phyloP scores from a whole-genome alignment of 352 stramenopile genomes.

The Phytophthora sojae region DNA sequence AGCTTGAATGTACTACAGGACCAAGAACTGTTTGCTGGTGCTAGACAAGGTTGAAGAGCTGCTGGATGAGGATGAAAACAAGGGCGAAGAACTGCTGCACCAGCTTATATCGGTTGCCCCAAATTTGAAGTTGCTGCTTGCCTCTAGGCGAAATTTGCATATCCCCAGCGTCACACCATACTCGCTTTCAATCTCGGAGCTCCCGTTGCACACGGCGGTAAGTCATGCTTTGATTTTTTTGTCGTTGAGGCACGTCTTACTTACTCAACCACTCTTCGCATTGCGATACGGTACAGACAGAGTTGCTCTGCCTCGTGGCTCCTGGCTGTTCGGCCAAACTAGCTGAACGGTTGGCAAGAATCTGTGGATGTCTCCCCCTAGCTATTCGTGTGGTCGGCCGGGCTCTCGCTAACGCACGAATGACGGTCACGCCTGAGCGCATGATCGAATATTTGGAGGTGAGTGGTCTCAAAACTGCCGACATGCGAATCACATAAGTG shows the following conservation, averaged over 20 bases:
- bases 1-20: slow-evolving; percentile 33
- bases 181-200: slow-evolving; percentile 76
- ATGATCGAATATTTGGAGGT: slow-evolving; percentile 87
- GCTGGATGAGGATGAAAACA: slow-evolving; percentile 79
- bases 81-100: slow-evolving; percentile 70
- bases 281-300: slow-evolving; percentile 44
- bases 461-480: neutral
- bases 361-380: slow-evolving; percentile 82
- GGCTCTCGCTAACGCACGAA: slow-evolving; percentile 77
- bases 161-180: slow-evolving; percentile 84
- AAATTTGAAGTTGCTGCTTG: slow-evolving; percentile 73
- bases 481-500: neutral
- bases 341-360: slow-evolving; percentile 68
- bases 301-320: slow-evolving; percentile 73
- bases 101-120: slow-evolving; percentile 77
- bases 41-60: slow-evolving; percentile 86
- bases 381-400: slow-evolving; percentile 84
- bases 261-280: slow-evolving; percentile 2
- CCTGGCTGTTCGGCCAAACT: slow-evolving; percentile 67
- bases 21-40: slow-evolving; percentile 75
- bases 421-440: slow-evolving; percentile 75
- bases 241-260: slow-evolving; percentile 1
- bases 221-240: neutral
- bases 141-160: slow-evolving; percentile 73
- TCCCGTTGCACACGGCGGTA: slow-evolving; percentile 78